These are phyloP conservation scores for Erysimum cheiri DNA, from an alignment of 441 rosid species.

Conservation along the genomic window DNA sequence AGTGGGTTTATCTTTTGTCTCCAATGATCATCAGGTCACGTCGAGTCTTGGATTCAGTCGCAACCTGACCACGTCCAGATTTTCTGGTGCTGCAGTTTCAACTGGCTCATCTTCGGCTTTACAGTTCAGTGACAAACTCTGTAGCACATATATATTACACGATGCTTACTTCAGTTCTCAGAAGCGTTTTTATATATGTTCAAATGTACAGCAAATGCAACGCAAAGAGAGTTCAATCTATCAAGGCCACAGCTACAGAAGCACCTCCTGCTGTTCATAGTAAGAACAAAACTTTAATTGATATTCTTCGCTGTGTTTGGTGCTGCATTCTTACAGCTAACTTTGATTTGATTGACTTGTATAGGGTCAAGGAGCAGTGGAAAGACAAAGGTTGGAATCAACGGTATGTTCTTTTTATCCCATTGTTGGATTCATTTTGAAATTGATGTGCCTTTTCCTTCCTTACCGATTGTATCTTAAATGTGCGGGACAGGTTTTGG, in stretches of 20 bases:
- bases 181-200: background rate
- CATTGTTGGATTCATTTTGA: constrained; percentile 3
- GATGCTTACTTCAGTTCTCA: constrained; percentile 5
- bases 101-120: constrained; percentile 51
- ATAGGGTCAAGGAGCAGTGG: constrained; percentile 61
- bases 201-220: constrained; percentile 52
- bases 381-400: constrained; percentile 81
- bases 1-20: constrained; percentile 9
- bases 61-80: constrained; percentile 44
- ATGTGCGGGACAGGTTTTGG: constrained; percentile 74
- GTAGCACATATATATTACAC: background rate
- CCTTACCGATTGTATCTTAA: background rate
- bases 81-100: constrained; percentile 54
- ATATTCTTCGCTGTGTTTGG: background rate
- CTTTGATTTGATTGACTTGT: constrained; percentile 33
- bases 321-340: constrained; percentile 20
- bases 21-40: constrained; percentile 57
- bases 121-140: constrained; percentile 60
- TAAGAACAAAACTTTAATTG: constrained; percentile 39
- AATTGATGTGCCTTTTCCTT: background rate
- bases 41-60: constrained; percentile 49
- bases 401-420: constrained; percentile 57
- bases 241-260: constrained; percentile 80
- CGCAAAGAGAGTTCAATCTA: constrained; percentile 53
- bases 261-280: constrained; percentile 68